Evolutionary conservation across 2,329 filamentous ascomycete genomes (phyloP).

Genomic region (Colletotrichum abscissum): DNA sequence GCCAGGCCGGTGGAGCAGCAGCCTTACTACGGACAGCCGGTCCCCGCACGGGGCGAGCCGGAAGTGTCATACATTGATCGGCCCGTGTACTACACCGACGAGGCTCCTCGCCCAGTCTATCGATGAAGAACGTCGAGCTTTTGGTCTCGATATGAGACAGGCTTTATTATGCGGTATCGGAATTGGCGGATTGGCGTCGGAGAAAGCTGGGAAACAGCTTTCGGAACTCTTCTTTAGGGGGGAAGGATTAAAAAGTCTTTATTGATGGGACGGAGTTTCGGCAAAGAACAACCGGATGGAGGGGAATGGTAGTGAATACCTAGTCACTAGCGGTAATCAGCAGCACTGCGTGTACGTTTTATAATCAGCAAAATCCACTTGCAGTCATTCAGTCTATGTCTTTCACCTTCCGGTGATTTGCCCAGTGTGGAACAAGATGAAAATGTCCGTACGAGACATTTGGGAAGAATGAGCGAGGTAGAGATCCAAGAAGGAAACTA

Average conservation of each 20-base stretch:
- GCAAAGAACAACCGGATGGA: neutral
- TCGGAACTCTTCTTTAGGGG: neutral
- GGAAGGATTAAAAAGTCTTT: neutral
- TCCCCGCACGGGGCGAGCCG: slow-evolving; percentile 43
- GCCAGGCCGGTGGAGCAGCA: slow-evolving; percentile 53
- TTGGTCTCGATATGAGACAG: neutral
- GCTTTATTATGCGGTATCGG: neutral
- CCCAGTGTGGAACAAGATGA: neutral
- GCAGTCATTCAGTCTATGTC: neutral
- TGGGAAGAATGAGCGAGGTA: too few relatives aligned
- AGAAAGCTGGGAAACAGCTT: neutral
- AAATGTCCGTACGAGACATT: neutral
- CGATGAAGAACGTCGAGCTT: slow-evolving; percentile 37
- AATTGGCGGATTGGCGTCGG: neutral
- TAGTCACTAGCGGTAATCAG: neutral
- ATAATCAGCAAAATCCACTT: neutral
- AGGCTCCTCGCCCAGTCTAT: slow-evolving; percentile 50
- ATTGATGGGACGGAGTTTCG: slow-evolving; percentile 1
- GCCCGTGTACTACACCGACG: slow-evolving; percentile 59
- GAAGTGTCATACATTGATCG: slow-evolving; percentile 59
- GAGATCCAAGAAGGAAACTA: neutral
- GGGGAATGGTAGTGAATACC: neutral
- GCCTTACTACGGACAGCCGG: slow-evolving; percentile 53
- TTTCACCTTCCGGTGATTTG: neutral
- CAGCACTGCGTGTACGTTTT: neutral